These are phyloP conservation scores for Diaporthe batatas DNA, from an alignment of 2,329 filamentous ascomycete species.

Conservation along the genomic window DNA sequence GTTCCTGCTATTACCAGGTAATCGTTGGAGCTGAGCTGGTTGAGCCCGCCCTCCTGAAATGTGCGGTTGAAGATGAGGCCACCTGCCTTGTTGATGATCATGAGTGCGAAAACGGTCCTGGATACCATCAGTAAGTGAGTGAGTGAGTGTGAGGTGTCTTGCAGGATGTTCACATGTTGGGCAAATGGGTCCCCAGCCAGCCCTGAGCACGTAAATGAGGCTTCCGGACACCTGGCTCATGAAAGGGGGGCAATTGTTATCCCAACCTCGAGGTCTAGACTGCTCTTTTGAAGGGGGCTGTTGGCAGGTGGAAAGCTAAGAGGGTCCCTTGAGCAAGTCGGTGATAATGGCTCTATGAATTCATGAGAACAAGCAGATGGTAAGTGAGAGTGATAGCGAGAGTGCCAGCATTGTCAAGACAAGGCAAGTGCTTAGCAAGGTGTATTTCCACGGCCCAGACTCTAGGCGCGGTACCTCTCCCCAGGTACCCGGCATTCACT, in stretches of 20 bases:
- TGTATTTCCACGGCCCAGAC: not conserved
- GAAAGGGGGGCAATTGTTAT: not conserved
- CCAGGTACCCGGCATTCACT: slow-evolving; percentile 8
- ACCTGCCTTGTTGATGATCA: slow-evolving; percentile 98
- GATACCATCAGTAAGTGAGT: not conserved
- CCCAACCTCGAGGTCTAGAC: not conserved
- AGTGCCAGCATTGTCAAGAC: not conserved
- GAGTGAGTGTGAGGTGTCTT: not conserved
- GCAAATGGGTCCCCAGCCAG: slow-evolving; percentile 7
- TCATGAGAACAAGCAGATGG: not conserved
- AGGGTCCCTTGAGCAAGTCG: not conserved
- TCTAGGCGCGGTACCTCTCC: not conserved
- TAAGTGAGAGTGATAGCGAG: not conserved
- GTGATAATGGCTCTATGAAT: not conserved
- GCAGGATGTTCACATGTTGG: slow-evolving; percentile 37
- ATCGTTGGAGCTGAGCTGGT: slow-evolving; percentile 93
- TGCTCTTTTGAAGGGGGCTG: not conserved
- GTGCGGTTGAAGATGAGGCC: slow-evolving; percentile 96
- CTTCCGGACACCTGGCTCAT: slow-evolving; percentile 15
- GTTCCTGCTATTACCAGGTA: slow-evolving; percentile 97
- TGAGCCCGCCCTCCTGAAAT: slow-evolving; percentile 87
- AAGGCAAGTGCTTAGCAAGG: slow-evolving; percentile 5
- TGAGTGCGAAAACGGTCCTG: slow-evolving; percentile 94
- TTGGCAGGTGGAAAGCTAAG: too few species aligned
- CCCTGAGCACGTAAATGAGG: slow-evolving; percentile 23